A percentile compares a stretch with the other conserved stretches of the same genome.
Evolutionary conservation across 2,329 filamentous ascomycete genomes (phyloP).

Genomic region (Hypoxylon sp.): DNA sequence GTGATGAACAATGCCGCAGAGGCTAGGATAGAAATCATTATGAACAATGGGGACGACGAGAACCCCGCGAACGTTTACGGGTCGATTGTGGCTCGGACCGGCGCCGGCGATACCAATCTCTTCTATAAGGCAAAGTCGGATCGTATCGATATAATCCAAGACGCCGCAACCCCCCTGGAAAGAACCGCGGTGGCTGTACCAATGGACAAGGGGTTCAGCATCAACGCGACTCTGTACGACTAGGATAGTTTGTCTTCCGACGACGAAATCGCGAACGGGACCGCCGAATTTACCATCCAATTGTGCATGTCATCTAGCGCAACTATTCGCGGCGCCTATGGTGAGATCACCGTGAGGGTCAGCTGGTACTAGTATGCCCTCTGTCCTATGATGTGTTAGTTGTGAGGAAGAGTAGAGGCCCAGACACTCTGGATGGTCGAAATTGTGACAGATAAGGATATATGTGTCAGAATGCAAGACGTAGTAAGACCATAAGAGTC

Average conservation of each 20-base stretch:
- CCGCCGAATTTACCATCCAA: neutral
- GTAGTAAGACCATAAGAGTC: neutral
- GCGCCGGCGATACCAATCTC: neutral
- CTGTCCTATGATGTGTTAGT: neutral
- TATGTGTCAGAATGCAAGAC: neutral
- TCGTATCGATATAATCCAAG: neutral
- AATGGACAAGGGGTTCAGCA: neutral
- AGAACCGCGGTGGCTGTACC: neutral
- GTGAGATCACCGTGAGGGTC: neutral
- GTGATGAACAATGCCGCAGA: neutral
- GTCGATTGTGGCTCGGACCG: neutral
- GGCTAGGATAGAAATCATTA: neutral
- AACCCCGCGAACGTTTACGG: neutral
- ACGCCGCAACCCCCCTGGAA: neutral
- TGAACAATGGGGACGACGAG: constrained; percentile 1
- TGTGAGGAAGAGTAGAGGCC: neutral
- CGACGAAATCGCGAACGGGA: neutral
- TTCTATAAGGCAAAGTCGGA: neutral
- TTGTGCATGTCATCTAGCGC: neutral
- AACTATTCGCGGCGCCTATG: neutral
- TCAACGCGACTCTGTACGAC: neutral
- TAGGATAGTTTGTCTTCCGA: neutral
- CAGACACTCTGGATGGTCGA: neutral
- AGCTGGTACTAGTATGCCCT: neutral
- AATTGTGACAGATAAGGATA: neutral